Evolutionary conservation across 2,329 filamentous ascomycete genomes (phyloP).

Genomic region (Camillea tinctor): DNA sequence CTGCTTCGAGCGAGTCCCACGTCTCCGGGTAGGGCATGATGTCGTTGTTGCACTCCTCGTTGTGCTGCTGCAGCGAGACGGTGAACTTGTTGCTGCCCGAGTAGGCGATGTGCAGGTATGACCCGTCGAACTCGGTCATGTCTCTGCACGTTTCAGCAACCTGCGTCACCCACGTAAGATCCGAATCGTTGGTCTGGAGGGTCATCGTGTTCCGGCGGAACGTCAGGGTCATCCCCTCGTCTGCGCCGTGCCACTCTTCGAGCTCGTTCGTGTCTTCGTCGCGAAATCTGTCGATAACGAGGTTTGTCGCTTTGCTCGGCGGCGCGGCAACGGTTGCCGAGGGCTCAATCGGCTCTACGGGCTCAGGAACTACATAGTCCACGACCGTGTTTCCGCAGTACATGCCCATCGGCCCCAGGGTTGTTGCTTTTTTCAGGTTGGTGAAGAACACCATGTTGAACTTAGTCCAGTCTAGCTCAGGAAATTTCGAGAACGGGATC

Average conservation of each 20-base stretch:
- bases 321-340: constrained; percentile 51
- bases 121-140: constrained; percentile 50
- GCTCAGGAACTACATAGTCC: constrained; percentile 48
- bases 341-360: constrained; percentile 39
- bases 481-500: constrained; percentile 54
- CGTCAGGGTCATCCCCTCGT: constrained; percentile 55
- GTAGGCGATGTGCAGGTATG: constrained; percentile 65
- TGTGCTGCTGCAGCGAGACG: constrained; percentile 66
- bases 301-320: constrained; percentile 43
- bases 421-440: constrained; percentile 44
- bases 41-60: constrained; percentile 53
- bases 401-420: constrained; percentile 55
- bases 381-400: constrained; percentile 53
- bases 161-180: constrained; percentile 61
- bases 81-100: constrained; percentile 62
- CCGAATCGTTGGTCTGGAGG: constrained; percentile 58
- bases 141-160: constrained; percentile 55
- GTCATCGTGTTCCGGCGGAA: constrained; percentile 52
- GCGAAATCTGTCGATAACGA: constrained; percentile 62
- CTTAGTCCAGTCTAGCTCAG: constrained; percentile 49
- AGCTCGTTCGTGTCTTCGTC: constrained; percentile 55
- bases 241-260: constrained; percentile 64
- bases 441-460: constrained; percentile 52
- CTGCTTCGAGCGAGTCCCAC: constrained; percentile 65
- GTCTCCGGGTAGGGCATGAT: constrained; percentile 63